Percentiles rank a stretch among this genome's conserved stretches.
These are phyloP conservation scores for Emmonsia crescens DNA, from an alignment of 2,329 filamentous ascomycete species.

Conservation along the genomic window DNA sequence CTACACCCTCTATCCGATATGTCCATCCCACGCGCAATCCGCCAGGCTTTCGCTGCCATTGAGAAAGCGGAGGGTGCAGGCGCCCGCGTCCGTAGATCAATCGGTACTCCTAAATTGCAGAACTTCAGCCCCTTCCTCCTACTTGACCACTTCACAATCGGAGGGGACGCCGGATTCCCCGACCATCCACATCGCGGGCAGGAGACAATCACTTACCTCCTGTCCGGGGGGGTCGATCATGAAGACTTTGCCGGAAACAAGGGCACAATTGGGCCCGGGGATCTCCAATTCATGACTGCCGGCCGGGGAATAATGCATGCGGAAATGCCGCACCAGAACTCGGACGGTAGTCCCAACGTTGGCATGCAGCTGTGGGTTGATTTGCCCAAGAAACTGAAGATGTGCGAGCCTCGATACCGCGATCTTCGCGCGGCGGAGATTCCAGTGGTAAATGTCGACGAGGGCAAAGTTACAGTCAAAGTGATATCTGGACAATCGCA, in stretches of 20 bases:
- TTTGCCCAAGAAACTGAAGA: conserved; percentile 63
- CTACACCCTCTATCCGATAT: conserved; percentile 35
- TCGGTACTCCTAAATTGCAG: conserved; percentile 70
- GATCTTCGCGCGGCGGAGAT: conserved; percentile 73
- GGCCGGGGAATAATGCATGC: conserved; percentile 86
- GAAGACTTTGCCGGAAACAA: conserved; percentile 83
- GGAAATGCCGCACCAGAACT: conserved; percentile 79
- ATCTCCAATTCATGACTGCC: conserved; percentile 96
- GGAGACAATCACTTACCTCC: conserved; percentile 81
- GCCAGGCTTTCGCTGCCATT: conserved; percentile 69
- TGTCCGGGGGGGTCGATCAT: conserved; percentile 78
- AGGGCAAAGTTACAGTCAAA: conserved; percentile 67
- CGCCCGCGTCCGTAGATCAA: conserved; percentile 73
- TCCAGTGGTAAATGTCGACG: conserved; percentile 59
- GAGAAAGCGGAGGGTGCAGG: conserved; percentile 85
- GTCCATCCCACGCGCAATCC: conserved; percentile 63
- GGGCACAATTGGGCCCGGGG: conserved; percentile 75
- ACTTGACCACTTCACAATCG: conserved; percentile 84
- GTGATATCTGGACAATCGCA: conserved; percentile 80
- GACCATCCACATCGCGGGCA: conserved; percentile 78
- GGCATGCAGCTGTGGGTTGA: conserved; percentile 96
- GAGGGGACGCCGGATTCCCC: conserved; percentile 74
- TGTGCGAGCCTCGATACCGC: conserved; percentile 83
- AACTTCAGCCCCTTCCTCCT: conserved; percentile 91
- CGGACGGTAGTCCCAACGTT: conserved; percentile 65